A percentile compares a stretch with the other conserved stretches of the same genome.
Evolutionary conservation across 192 early-diverging fungal genomes (phyloP).

Genomic region (Coemansia sp.): DNA sequence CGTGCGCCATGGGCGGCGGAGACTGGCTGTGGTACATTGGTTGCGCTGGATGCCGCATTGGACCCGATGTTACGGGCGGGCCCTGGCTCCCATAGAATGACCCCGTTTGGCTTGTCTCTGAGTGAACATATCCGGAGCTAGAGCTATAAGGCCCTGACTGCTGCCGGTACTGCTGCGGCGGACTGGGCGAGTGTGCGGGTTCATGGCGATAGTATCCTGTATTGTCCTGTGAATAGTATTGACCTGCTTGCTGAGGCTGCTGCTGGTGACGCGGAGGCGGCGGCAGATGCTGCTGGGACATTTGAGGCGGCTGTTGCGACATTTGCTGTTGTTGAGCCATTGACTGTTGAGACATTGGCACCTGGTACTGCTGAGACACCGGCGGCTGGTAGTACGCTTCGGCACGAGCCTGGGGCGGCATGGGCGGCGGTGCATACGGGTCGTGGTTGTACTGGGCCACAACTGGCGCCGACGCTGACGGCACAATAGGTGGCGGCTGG

Average conservation of each 20-base stretch:
- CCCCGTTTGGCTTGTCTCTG: background rate
- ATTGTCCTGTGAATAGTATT: slow-evolving; percentile 4
- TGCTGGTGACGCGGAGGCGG: slow-evolving; percentile 4
- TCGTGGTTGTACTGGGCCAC: slow-evolving; percentile 1
- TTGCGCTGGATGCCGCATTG: slow-evolving; percentile 3
- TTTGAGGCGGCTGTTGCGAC: background rate
- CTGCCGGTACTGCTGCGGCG: background rate
- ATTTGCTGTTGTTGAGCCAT: background rate
- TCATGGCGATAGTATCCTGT: slow-evolving; percentile 13
- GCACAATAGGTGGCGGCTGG: slow-evolving; percentile 2
- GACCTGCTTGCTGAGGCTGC: background rate
- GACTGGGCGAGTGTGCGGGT: background rate
- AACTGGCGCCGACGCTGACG: slow-evolving; percentile 4
- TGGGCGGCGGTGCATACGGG: background rate
- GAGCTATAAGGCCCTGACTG: background rate
- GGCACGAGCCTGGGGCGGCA: background rate
- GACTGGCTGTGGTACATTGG: slow-evolving; percentile 1
- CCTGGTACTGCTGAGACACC: slow-evolving; percentile 1
- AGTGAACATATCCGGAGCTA: background rate
- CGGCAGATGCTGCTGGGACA: background rate
- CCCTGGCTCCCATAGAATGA: slow-evolving; percentile 10
- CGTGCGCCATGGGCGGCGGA: background rate
- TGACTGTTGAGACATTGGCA: slow-evolving; percentile 2
- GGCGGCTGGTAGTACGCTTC: slow-evolving; percentile 8
- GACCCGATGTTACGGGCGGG: background rate